Conservation (phyloP, 352 stramenopile species). For the Nothophytophthora sp. region DNA sequence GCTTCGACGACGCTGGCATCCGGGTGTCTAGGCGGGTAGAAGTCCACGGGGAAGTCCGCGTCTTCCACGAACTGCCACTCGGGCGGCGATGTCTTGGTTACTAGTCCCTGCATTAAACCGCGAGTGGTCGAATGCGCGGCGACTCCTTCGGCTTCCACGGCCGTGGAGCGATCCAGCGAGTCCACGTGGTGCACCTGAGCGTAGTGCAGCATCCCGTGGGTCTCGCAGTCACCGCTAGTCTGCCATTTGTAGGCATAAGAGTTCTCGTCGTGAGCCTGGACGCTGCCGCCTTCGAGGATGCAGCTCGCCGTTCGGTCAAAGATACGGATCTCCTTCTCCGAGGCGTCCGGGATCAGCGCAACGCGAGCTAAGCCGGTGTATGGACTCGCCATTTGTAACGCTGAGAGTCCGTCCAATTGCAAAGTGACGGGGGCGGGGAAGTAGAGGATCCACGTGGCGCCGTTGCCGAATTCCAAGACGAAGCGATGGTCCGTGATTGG, state of each 20-base stretch:
- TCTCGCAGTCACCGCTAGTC: conserved; percentile 32
- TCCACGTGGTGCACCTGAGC: conserved; percentile 50
- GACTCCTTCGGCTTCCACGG: conserved; percentile 10
- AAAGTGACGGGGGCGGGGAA: conserved; percentile 35
- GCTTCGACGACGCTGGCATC: conserved; percentile 11
- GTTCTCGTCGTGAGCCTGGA: conserved; percentile 43
- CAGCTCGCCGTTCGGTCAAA: conserved; percentile 44
- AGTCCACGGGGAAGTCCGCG: conserved; percentile 37
- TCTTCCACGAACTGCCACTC: conserved; percentile 44
- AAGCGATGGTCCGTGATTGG: conserved; percentile 45
- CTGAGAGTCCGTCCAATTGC: conserved; percentile 33
- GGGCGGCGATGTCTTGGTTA: conserved; percentile 24
- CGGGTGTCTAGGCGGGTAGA: conserved; percentile 35
- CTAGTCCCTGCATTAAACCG: conserved; percentile 42
- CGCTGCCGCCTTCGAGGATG: conserved; percentile 44
- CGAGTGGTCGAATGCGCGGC: conserved; percentile 51
- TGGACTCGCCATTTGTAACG: conserved; percentile 29
- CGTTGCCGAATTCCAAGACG: conserved; percentile 50
- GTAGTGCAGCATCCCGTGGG: conserved; percentile 45
- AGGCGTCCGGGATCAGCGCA: conserved; percentile 38
- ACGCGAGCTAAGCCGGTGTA: conserved; percentile 37
- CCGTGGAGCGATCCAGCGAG: conserved; percentile 14
- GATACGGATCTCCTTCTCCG: conserved; percentile 26
- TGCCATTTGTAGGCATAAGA: conserved; percentile 58
- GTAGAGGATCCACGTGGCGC: conserved; percentile 63